Evolutionary conservation across 2,329 filamentous ascomycete species (phyloP).

Genomic region (Zalaria sp.): DNA sequence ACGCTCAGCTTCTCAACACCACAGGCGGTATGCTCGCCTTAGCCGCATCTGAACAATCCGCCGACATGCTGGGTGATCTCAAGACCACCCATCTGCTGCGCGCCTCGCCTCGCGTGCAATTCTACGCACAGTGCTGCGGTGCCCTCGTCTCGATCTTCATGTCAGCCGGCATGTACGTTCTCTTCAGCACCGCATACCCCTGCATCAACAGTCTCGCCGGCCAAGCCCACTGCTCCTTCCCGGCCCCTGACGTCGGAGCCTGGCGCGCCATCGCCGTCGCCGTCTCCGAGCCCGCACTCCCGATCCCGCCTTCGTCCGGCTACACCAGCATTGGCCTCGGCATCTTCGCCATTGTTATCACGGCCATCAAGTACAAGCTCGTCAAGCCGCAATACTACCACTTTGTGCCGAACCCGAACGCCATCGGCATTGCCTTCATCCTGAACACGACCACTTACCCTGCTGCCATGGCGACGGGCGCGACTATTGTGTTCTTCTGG

Average conservation of each 20-base stretch:
- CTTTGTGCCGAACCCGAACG: constrained; percentile 45
- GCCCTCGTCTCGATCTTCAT: constrained; percentile 48
- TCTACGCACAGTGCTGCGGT: constrained; percentile 49
- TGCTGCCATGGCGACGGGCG: constrained; percentile 40
- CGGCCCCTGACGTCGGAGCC: constrained; percentile 45
- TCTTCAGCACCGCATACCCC: constrained; percentile 51
- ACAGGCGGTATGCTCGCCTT: constrained; percentile 33
- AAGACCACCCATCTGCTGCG: constrained; percentile 49
- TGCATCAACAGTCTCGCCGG: constrained; percentile 37
- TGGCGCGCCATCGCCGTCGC: constrained; percentile 50
- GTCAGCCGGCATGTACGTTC: constrained; percentile 48
- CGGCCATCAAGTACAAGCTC: constrained; percentile 36
- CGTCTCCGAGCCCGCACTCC: constrained; percentile 39
- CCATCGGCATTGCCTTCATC: constrained; percentile 42
- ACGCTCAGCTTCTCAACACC: constrained; percentile 48
- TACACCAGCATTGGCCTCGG: constrained; percentile 42
- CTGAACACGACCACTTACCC: constrained; percentile 40
- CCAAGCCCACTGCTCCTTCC: constrained; percentile 40
- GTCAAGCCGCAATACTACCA: constrained; percentile 36
- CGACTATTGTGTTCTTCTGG: constrained; percentile 37
- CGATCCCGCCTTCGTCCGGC: constrained; percentile 37
- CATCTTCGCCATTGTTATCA: constrained; percentile 32
- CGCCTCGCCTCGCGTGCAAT: constrained; percentile 49
- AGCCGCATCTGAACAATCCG: constrained; percentile 20
- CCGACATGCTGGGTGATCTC: constrained; percentile 46